phyloP scores from a whole-genome alignment of 805 yeast genomes.

The Yarrowia porcina region DNA sequence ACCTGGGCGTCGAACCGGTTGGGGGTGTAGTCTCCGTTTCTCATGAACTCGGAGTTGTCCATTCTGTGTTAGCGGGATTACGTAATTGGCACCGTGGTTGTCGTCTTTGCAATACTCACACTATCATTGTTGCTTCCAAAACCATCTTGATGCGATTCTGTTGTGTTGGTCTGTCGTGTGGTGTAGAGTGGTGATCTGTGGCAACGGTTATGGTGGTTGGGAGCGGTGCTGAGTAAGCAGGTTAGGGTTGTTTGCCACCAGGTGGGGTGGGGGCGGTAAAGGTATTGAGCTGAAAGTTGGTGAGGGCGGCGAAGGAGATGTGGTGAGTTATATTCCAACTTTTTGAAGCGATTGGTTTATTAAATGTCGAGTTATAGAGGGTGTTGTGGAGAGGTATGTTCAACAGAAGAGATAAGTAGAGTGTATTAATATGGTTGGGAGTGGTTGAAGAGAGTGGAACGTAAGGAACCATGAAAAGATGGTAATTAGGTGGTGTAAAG shows the following conservation, averaged over 20 bases:
- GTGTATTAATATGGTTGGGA: neutral
- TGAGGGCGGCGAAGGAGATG: neutral
- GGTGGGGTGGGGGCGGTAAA: neutral
- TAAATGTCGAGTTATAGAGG: neutral
- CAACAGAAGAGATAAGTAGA: neutral
- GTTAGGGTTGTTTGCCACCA: slow-evolving; percentile 5
- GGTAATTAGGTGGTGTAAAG: too few relatives aligned
- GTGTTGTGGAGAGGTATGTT: neutral
- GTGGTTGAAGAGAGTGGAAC: neutral
- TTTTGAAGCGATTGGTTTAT: neutral
- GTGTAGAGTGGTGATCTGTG: slow-evolving; percentile 15
- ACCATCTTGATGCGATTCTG: slow-evolving; percentile 53
- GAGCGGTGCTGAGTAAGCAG: neutral
- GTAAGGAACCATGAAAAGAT: too few relatives aligned
- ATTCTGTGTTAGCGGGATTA: slow-evolving; percentile 41
- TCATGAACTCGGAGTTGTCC: slow-evolving; percentile 93
- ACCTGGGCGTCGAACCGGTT: slow-evolving; percentile 89
- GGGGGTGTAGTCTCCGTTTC: slow-evolving; percentile 91
- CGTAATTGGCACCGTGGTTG: neutral
- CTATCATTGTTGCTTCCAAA: slow-evolving; percentile 92
- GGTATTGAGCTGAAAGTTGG: neutral
- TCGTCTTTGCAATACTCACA: slow-evolving; percentile 47
- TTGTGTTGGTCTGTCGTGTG: neutral
- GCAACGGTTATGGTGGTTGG: neutral
- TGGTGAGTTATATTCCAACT: neutral